Conservation (phyloP, 2,329 filamentous ascomycete genomes). For the Pochonia chlamydosporia region DNA sequence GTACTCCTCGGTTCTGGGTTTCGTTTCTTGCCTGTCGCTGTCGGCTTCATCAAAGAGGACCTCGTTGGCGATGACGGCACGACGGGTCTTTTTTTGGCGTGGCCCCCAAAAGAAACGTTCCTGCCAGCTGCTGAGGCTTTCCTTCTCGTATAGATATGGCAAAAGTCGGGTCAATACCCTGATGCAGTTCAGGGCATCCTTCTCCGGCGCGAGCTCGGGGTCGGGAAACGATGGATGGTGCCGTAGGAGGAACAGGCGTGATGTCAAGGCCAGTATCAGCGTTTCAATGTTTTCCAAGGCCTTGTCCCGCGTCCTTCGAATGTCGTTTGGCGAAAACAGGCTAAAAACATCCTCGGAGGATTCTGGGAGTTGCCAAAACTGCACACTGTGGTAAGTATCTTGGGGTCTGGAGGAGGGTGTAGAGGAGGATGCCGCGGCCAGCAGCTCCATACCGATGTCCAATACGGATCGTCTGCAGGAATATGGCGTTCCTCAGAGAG, state of each 20-base stretch:
- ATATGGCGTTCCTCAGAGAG: conserved; percentile 90
- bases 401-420: too few relatives aligned
- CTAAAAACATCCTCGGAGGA: conserved; percentile 95
- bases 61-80: conserved; percentile 61
- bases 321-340: conserved; percentile 83
- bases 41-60: conserved; percentile 78
- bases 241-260: conserved; percentile 72
- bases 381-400: conserved; percentile 5
- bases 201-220: conserved; percentile 73
- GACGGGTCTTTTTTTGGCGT: conserved; percentile 65
- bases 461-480: conserved; percentile 82
- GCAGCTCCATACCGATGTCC: conserved; percentile 66
- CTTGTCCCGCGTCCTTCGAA: conserved; percentile 79
- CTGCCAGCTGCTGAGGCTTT: conserved; percentile 78
- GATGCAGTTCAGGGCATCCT: conserved; percentile 91
- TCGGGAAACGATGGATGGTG: conserved; percentile 91
- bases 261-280: conserved; percentile 76
- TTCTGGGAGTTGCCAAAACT: conserved; percentile 98
- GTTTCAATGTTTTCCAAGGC: conserved; percentile 87
- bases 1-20: conserved; percentile 54
- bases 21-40: conserved; percentile 42
- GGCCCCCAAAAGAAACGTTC: conserved; percentile 87
- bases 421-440: too few relatives aligned
- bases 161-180: conserved; percentile 83
- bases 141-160: conserved; percentile 87